phyloP scores from a whole-genome alignment of 2,329 filamentous ascomycete genomes.

The Fusarium sp. region DNA sequence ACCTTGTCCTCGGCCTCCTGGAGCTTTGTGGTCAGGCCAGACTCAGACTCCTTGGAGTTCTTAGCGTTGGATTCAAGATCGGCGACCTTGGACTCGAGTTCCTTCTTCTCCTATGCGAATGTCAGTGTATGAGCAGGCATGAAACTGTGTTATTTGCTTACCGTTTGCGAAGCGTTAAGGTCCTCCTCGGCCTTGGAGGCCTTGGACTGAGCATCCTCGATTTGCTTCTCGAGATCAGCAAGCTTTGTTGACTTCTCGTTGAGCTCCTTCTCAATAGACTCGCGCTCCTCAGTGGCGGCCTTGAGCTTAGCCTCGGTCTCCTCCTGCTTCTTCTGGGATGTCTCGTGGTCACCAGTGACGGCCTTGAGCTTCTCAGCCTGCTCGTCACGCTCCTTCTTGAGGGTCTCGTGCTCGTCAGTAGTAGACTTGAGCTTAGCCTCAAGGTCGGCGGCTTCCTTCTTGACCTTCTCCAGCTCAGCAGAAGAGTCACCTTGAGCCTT shows the following conservation, averaged over 20 bases:
- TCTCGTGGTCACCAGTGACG: constrained; percentile 29
- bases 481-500: constrained; percentile 45
- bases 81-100: constrained; percentile 33
- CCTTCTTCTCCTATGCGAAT: constrained; percentile 42
- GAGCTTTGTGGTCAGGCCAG: constrained; percentile 15
- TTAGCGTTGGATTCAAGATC: constrained; percentile 36
- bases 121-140: constrained; percentile 16
- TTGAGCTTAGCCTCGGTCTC: constrained; percentile 46
- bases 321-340: constrained; percentile 38
- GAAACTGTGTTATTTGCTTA: constrained; percentile 38
- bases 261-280: constrained; percentile 48
- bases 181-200: constrained; percentile 54
- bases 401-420: constrained; percentile 38
- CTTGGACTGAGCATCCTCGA: constrained; percentile 54
- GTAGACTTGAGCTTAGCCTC: constrained; percentile 47
- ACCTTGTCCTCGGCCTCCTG: constrained; percentile 29
- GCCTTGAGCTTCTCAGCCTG: constrained; percentile 41
- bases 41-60: constrained; percentile 37
- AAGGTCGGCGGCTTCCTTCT: constrained; percentile 35
- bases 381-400: constrained; percentile 42
- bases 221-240: constrained; percentile 49
- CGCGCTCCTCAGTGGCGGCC: constrained; percentile 46
- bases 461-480: constrained; percentile 39
- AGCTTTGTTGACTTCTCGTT: constrained; percentile 50
- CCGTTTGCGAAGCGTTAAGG: constrained; percentile 51